Conservation (phyloP, 1,139 yeast genomes). For the Candida freyschussii region DNA sequence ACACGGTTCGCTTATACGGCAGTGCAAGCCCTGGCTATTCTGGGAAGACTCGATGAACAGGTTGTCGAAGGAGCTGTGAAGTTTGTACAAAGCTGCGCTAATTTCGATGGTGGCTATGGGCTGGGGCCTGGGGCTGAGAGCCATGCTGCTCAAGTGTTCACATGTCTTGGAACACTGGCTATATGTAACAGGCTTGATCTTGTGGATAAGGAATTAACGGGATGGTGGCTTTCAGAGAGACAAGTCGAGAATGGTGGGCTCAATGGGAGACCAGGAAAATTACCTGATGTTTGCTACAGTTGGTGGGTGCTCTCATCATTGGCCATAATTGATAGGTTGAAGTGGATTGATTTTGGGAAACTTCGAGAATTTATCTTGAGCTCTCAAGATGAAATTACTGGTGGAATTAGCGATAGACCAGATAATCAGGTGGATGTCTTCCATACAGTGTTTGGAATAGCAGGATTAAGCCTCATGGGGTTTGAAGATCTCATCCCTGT, state of each 20-base stretch:
- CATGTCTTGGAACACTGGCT: slow-evolving; percentile 77
- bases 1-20: slow-evolving; percentile 87
- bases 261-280: slow-evolving; percentile 93
- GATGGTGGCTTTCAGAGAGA: slow-evolving; percentile 88
- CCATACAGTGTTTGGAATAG: slow-evolving; percentile 86
- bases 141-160: slow-evolving; percentile 90
- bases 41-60: slow-evolving; percentile 58
- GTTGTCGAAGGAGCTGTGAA: slow-evolving; percentile 61
- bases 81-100: slow-evolving; percentile 66
- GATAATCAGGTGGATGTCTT: slow-evolving; percentile 90
- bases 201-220: slow-evolving; percentile 46
- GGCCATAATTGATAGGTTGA: slow-evolving; percentile 56
- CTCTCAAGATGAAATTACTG: slow-evolving; percentile 73
- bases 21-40: slow-evolving; percentile 62
- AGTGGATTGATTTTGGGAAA: slow-evolving; percentile 69
- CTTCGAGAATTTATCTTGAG: slow-evolving; percentile 61
- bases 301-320: slow-evolving; percentile 96
- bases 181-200: slow-evolving; percentile 56
- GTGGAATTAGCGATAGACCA: slow-evolving; percentile 91
- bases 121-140: slow-evolving; percentile 92
- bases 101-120: slow-evolving; percentile 97
- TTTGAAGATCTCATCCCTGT: slow-evolving; percentile 51
- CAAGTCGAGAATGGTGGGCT: slow-evolving; percentile 90
- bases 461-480: slow-evolving; percentile 78
- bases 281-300: slow-evolving; percentile 94